Evolutionary conservation across 352 stramenopile species (phyloP).

Genomic region (Pythium inflatum): DNA sequence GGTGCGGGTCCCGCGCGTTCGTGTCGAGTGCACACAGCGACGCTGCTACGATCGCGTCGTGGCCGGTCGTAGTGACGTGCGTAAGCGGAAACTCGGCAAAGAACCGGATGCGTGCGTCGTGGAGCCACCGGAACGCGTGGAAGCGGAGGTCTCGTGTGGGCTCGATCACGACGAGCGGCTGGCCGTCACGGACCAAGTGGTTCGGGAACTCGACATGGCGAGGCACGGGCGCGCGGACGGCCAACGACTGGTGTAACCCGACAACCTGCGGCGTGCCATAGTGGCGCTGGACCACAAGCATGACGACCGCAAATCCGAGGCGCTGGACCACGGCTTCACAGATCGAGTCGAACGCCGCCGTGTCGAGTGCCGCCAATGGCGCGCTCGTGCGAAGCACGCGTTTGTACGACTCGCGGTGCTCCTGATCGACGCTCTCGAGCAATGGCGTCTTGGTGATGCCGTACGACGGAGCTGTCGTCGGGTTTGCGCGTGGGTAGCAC

Average conservation of each 20-base stretch:
- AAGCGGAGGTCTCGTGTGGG: slow-evolving; percentile 44
- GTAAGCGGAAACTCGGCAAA: slow-evolving; percentile 63
- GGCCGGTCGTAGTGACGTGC: neutral
- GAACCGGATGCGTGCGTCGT: slow-evolving; percentile 49
- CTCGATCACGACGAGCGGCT: slow-evolving; percentile 50
- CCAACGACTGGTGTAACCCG: slow-evolving; percentile 36
- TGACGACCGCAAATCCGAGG: slow-evolving; percentile 50
- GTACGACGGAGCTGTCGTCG: slow-evolving; percentile 4
- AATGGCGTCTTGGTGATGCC: neutral
- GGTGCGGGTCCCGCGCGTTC: slow-evolving; percentile 30
- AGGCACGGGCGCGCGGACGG: neutral
- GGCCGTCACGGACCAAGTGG: slow-evolving; percentile 3
- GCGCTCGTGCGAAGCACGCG: neutral
- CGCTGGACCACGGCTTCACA: slow-evolving; percentile 56
- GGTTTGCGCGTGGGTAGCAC: slow-evolving; percentile 30
- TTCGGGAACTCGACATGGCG: slow-evolving; percentile 24
- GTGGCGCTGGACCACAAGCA: slow-evolving; percentile 43
- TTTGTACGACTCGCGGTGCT: neutral
- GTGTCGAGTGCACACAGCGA: slow-evolving; percentile 51
- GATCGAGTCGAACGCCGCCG: slow-evolving; percentile 52
- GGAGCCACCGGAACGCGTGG: slow-evolving; percentile 40
- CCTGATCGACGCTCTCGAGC: slow-evolving; percentile 5
- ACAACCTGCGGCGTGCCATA: slow-evolving; percentile 37
- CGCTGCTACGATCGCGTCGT: slow-evolving; percentile 32
- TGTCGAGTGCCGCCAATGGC: slow-evolving; percentile 16